These are phyloP conservation scores for Firmiana major DNA, from an alignment of 345 rosid species.

Conservation along the genomic window DNA sequence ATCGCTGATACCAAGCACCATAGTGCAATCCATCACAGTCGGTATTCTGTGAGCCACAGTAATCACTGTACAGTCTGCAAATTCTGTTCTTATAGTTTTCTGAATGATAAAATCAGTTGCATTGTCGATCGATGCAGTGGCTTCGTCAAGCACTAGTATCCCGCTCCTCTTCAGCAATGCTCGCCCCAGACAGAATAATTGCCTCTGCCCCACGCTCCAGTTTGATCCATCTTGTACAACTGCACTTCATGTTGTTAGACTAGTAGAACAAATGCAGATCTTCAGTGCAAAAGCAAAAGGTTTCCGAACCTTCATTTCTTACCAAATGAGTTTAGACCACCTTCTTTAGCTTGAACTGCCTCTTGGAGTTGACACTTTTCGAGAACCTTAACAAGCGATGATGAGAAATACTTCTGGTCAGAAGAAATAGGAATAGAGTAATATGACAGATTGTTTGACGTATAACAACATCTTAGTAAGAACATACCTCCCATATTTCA, in stretches of 20 bases:
- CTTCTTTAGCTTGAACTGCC: conserved; percentile 66
- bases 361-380: conserved; percentile 81
- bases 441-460: background rate
- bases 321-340: conserved; percentile 73
- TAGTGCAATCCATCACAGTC: conserved; percentile 38
- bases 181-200: conserved; percentile 58
- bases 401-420: background rate
- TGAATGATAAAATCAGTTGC: conserved; percentile 57
- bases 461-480: background rate
- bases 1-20: no score
- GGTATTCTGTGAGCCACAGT: conserved; percentile 66
- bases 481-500: conserved; percentile 50
- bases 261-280: background rate
- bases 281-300: background rate
- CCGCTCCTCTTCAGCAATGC: conserved; percentile 46
- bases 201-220: conserved; percentile 67
- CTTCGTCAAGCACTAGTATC: conserved; percentile 66
- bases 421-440: background rate
- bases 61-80: conserved; percentile 50
- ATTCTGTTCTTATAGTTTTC: conserved; percentile 46
- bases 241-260: conserved; percentile 18
- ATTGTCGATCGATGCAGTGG: conserved; percentile 59
- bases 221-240: conserved; percentile 61
- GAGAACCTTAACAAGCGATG: conserved; percentile 46
- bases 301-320: conserved; percentile 6